Evolutionary conservation across 306 rosid species (phyloP).

Genomic region (Luffa aegyptiaca): DNA sequence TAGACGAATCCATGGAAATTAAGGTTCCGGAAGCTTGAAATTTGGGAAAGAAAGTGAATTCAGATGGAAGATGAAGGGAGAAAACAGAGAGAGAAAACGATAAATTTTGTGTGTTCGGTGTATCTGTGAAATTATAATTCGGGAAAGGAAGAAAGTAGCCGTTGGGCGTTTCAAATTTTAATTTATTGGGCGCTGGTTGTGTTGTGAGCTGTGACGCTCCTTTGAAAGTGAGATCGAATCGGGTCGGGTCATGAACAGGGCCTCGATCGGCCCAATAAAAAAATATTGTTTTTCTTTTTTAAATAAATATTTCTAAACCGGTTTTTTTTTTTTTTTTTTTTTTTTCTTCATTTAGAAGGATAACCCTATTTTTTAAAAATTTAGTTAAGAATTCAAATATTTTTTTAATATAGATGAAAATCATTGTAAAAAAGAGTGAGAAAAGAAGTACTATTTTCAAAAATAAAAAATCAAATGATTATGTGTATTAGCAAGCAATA

Average conservation of each 20-base stretch:
- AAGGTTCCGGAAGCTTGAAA: neutral
- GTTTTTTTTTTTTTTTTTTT: no score
- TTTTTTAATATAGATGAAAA: no score
- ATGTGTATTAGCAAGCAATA: no score
- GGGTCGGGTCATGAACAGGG: neutral
- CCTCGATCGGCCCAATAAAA: neutral
- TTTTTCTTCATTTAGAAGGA: no score
- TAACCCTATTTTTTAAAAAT: no score
- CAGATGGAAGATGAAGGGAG: neutral
- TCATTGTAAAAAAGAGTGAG: no score
- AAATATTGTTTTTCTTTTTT: no score
- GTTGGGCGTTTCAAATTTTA: constrained; percentile 16
- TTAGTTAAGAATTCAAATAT: no score
- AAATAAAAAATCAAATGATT: no score
- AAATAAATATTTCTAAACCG: no score
- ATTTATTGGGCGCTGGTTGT: neutral
- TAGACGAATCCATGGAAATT: constrained; percentile 34
- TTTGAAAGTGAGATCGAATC: neutral
- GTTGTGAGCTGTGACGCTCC: neutral
- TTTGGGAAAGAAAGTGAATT: neutral
- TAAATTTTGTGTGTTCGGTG: neutral
- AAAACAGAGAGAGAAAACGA: neutral
- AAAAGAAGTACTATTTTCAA: no score
- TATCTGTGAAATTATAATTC: neutral
- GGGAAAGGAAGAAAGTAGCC: constrained; percentile 13